A percentile compares a stretch with the other conserved stretches of the same genome.
Evolutionary conservation across 2,329 filamentous ascomycete genomes (phyloP).

Genomic region (Drechslera avenae): DNA sequence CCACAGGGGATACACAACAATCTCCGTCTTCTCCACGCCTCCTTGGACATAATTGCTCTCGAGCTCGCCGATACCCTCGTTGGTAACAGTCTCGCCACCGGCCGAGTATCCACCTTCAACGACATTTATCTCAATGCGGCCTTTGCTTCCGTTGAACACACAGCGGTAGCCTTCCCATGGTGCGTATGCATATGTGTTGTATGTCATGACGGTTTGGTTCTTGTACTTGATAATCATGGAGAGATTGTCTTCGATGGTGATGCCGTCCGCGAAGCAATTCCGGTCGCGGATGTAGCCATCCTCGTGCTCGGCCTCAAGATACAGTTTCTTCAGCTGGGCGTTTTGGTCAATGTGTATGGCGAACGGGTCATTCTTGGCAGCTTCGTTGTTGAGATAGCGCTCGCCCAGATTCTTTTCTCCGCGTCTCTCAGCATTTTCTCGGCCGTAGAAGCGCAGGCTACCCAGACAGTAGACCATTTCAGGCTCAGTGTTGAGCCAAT

Average conservation of each 20-base stretch:
- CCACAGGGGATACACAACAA: conserved; percentile 60
- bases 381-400: conserved; percentile 58
- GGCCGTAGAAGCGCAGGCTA: conserved; percentile 64
- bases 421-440: conserved; percentile 64
- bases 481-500: conserved; percentile 64
- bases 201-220: conserved; percentile 63
- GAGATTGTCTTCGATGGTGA: conserved; percentile 70
- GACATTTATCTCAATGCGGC: conserved; percentile 65
- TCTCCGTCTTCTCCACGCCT: conserved; percentile 6
- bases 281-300: conserved; percentile 67
- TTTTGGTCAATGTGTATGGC: conserved; percentile 61
- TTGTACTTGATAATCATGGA: conserved; percentile 63
- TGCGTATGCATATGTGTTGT: conserved; percentile 64
- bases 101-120: conserved; percentile 66
- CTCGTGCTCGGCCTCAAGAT: conserved; percentile 67
- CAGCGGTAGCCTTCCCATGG: conserved; percentile 67
- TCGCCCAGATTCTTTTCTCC: conserved; percentile 59
- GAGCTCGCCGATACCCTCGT: conserved; percentile 6
- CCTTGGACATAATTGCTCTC: conserved; percentile 7
- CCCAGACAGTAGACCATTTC: conserved; percentile 63
- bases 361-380: conserved; percentile 62
- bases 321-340: conserved; percentile 62
- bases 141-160: conserved; percentile 63
- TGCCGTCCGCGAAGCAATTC: conserved; percentile 66
- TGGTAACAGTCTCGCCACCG: conserved; percentile 51